Conservation (phyloP, 225 moss, liverwort and hornwort genomes). For the Physcomitrellopsis africana region DNA sequence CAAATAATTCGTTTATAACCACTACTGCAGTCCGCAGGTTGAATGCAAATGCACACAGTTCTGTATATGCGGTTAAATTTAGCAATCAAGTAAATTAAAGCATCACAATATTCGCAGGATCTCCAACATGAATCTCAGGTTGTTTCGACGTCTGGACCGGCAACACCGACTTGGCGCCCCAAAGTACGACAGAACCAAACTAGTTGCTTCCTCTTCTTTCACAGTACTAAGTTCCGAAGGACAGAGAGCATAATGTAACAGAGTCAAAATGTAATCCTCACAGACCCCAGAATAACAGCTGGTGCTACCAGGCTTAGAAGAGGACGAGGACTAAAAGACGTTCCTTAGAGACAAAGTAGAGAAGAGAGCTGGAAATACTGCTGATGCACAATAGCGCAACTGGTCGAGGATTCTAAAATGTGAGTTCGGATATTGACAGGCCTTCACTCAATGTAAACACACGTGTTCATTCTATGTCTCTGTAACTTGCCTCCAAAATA, state of each 20-base stretch:
- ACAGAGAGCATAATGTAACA: constrained; percentile 20
- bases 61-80: background rate
- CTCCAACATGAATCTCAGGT: background rate
- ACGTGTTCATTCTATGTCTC: background rate
- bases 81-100: background rate
- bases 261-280: background rate
- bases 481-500: background rate
- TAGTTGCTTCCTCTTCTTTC: background rate
- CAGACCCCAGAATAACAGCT: background rate
- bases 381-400: background rate
- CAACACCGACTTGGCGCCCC: background rate
- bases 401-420: too few relatives aligned
- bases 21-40: constrained; percentile 2
- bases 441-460: background rate
- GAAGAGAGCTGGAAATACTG: constrained; percentile 3
- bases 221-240: constrained; percentile 10
- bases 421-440: background rate
- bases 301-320: background rate
- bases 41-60: constrained; percentile 9
- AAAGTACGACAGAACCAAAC: background rate
- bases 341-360: background rate
- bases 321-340: background rate
- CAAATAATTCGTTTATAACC: constrained; percentile 3
- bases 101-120: background rate
- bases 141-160: constrained; percentile 14